Base-by-base conservation (phyloP, 2,329 filamentous ascomycete genomes). In the Aspergillus viridinutans region DNA sequence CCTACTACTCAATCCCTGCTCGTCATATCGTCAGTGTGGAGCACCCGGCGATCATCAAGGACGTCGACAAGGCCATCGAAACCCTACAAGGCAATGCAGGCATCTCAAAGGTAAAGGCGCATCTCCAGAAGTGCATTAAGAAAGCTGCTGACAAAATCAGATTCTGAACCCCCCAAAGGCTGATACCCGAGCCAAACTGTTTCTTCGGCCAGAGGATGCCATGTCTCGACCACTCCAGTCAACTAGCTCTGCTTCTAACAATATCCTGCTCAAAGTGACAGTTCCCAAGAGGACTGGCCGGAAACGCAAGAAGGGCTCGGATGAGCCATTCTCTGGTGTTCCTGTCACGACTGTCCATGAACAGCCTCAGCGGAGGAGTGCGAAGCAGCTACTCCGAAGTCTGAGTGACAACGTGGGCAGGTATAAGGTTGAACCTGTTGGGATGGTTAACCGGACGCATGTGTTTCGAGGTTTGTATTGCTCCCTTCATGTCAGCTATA, bases 211-310 rank as follows among this genome's bases (percentile, higher is more conserved):
- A 25, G 84, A 91, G 61, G 91, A 95, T 72, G 87, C 88, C 2
- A 85, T 90, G 67, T 86, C 89, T 66, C 88, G 89, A 64, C 90
- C 90, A 8, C 79, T 96, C 59, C 80, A 88, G 64, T 96, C 93
- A 7, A 86, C 87, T 45, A 89, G 88, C 68, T 84, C 87, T 32
- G 77, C 84, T 21, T 89, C 90, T 9, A 90, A 92, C 69, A 96
- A 97, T 68, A 78, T 97, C 21, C 81, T 97, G 21, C 80, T 99
- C 53, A 92, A 92, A 71, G 82, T 99, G 55, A 92, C 88, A 0
- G 85, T 97, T 1, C 93, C 94, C 0, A 94, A 87, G 72, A 81
- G 90, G 55, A 97, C 92, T 2, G 92, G 92, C 3, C 84, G 91
- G 58, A 96, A 90, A 74, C 84, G 92, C 57, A 96, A 92, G 76